Conservation (phyloP, 2,329 filamentous ascomycete genomes). For the Graphiopsis chlorocephala region DNA sequence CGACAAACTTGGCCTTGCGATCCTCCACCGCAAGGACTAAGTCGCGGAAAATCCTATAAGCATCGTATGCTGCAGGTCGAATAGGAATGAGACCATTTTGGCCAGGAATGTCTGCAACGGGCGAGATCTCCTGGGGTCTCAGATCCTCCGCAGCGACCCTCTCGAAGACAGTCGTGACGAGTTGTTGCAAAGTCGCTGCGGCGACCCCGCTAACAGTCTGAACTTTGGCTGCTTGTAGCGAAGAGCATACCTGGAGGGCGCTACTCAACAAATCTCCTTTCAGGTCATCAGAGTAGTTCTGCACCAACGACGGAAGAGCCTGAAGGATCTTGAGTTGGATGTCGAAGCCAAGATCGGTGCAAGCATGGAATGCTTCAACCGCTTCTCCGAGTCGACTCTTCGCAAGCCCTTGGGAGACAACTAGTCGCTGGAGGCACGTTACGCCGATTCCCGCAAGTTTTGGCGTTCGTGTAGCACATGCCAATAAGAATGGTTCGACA, state of each 20-base stretch:
- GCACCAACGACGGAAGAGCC: conserved; percentile 80
- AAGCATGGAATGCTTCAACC: conserved; percentile 82
- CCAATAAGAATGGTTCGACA: conserved; percentile 89
- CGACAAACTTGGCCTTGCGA: conserved; percentile 77
- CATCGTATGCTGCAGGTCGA: conserved; percentile 76
- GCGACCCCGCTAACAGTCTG: conserved; percentile 93
- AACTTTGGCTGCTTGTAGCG: conserved; percentile 87
- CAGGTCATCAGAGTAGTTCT: conserved; percentile 83
- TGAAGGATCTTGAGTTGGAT: conserved; percentile 96
- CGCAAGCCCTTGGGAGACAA: conserved; percentile 77
- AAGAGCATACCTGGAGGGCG: conserved; percentile 85
- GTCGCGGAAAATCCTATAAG: conserved; percentile 84
- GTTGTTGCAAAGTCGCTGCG: conserved; percentile 90
- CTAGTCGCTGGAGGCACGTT: conserved; percentile 82
- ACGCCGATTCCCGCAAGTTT: conserved; percentile 88
- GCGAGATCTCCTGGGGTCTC: conserved; percentile 49
- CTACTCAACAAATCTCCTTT: conserved; percentile 77
- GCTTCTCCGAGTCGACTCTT: conserved; percentile 78
- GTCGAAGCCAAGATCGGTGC: conserved; percentile 70
- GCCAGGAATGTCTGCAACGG: conserved; percentile 65
- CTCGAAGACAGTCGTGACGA: conserved; percentile 90
- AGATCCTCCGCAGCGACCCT: conserved; percentile 82
- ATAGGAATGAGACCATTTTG: conserved; percentile 65
- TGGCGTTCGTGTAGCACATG: conserved; percentile 83
- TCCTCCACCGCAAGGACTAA: conserved; percentile 84